Percentiles rank a stretch among this genome's conserved stretches.
phyloP scores from a whole-genome alignment of 768 basidiomycete genomes.

The Dentipellis fragilis region DNA sequence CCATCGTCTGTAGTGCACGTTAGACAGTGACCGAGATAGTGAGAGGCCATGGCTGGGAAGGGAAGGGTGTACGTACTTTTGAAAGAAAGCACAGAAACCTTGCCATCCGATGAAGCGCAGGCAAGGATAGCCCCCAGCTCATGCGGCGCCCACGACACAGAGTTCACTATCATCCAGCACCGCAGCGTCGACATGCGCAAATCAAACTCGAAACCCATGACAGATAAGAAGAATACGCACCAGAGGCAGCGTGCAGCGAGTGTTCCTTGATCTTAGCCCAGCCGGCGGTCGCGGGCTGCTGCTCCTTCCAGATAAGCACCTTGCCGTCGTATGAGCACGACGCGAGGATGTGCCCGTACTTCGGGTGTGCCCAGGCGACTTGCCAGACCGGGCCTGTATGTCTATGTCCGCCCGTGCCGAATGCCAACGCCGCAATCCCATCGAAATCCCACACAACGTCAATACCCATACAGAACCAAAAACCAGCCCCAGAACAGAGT shows the following conservation, averaged over 20 bases:
- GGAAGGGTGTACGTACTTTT: slow-evolving; percentile 56
- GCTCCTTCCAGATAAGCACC: slow-evolving; percentile 97
- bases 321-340: slow-evolving; percentile 99
- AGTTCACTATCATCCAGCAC: slow-evolving; percentile 58
- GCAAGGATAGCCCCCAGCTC: slow-evolving; percentile 95
- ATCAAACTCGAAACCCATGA: not conserved
- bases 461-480: not conserved
- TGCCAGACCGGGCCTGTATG: slow-evolving; percentile 99
- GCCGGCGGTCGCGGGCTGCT: slow-evolving; percentile 35
- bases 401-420: slow-evolving; percentile 28
- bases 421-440: not conserved
- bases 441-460: not conserved
- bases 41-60: not conserved
- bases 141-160: slow-evolving; percentile 98
- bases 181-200: not conserved
- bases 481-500: no score
- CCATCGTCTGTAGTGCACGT: slow-evolving; percentile 64
- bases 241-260: slow-evolving; percentile 85
- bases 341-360: slow-evolving; percentile 92
- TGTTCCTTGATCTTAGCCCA: slow-evolving; percentile 98
- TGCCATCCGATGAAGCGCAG: slow-evolving; percentile 95
- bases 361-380: slow-evolving; percentile 96
- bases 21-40: not conserved
- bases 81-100: slow-evolving; percentile 92
- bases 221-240: slow-evolving; percentile 30